phyloP scores from a whole-genome alignment of 208 protist species.

The Leishmania martiniquensis region DNA sequence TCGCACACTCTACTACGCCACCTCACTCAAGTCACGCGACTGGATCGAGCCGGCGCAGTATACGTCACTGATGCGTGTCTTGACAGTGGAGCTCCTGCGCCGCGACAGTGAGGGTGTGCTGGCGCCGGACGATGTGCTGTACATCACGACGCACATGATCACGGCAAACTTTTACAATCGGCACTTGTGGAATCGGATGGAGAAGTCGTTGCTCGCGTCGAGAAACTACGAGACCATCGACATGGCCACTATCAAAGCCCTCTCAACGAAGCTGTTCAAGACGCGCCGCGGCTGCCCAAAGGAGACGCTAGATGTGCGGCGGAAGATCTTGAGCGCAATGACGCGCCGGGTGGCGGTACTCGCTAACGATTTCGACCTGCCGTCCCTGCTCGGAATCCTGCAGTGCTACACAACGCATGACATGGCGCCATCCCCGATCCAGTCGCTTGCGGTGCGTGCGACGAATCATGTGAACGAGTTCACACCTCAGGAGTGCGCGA shows the following conservation, averaged over 20 bases:
- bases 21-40: constrained; percentile 59
- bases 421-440: constrained; percentile 68
- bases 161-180: constrained; percentile 90
- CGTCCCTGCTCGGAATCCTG: constrained; percentile 82
- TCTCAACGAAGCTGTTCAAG: constrained; percentile 90
- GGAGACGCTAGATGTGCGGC: constrained; percentile 84
- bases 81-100: constrained; percentile 83
- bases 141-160: constrained; percentile 84
- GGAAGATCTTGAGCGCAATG: constrained; percentile 84
- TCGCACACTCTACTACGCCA: constrained; percentile 87
- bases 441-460: constrained; percentile 81
- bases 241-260: constrained; percentile 81
- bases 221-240: constrained; percentile 80
- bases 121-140: constrained; percentile 87
- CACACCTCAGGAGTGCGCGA: constrained; percentile 89
- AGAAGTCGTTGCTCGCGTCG: constrained; percentile 50
- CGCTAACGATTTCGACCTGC: constrained; percentile 90
- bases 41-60: constrained; percentile 75
- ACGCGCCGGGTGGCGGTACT: constrained; percentile 70
- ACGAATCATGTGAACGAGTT: constrained; percentile 87
- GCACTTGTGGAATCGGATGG: constrained; percentile 89
- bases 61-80: constrained; percentile 73
- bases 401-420: constrained; percentile 92
- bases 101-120: constrained; percentile 85
- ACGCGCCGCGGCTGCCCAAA: constrained; percentile 76